A percentile compares a stretch with the other conserved stretches of the same genome.
Conservation (phyloP, 2,329 filamentous ascomycete genomes). For the Aschersonia sp. region DNA sequence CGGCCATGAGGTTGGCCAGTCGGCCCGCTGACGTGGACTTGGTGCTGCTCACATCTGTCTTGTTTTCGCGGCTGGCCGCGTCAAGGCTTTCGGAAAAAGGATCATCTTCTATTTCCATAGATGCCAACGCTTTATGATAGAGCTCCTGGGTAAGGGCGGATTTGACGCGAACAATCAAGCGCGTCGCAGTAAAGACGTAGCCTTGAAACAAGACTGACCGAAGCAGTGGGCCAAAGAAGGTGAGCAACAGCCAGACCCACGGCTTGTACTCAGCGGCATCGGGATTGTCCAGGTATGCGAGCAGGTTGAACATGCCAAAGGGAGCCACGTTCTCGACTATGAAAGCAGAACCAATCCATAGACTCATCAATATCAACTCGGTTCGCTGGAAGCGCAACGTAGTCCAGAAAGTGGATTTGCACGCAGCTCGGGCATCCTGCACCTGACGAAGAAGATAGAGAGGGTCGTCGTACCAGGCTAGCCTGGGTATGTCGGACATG, state of each 20-base stretch:
- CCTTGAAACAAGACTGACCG: conserved; percentile 38
- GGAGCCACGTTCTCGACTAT: conserved; percentile 35
- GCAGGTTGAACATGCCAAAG: conserved; percentile 36
- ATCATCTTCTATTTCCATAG: conserved; percentile 43
- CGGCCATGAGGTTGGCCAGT: conserved; percentile 42
- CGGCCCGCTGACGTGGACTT: conserved; percentile 32
- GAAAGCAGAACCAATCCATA: conserved; percentile 23
- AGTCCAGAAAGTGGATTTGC: conserved; percentile 29
- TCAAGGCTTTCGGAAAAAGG: conserved; percentile 19
- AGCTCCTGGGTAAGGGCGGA: conserved; percentile 43
- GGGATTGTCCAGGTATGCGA: conserved; percentile 34
- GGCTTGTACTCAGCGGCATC: conserved; percentile 29
- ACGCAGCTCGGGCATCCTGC: conserved; percentile 25
- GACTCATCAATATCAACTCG: conserved; percentile 29
- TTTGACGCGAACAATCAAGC: conserved; percentile 40
- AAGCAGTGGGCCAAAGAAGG: conserved; percentile 33
- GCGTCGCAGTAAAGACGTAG: conserved; percentile 42
- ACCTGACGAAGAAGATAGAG: conserved; percentile 29
- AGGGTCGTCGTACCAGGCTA: conserved; percentile 43
- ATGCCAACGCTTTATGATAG: conserved; percentile 38
- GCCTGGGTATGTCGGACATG: conserved; percentile 29
- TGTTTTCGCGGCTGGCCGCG: conserved; percentile 11
- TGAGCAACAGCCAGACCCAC: conserved; percentile 36
- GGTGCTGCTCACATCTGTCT: conserved; percentile 13
- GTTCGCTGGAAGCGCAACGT: conserved; percentile 25